Evolutionary conservation across 2,329 filamentous ascomycete species (phyloP).

Genomic region (Ilyonectria destructans): DNA sequence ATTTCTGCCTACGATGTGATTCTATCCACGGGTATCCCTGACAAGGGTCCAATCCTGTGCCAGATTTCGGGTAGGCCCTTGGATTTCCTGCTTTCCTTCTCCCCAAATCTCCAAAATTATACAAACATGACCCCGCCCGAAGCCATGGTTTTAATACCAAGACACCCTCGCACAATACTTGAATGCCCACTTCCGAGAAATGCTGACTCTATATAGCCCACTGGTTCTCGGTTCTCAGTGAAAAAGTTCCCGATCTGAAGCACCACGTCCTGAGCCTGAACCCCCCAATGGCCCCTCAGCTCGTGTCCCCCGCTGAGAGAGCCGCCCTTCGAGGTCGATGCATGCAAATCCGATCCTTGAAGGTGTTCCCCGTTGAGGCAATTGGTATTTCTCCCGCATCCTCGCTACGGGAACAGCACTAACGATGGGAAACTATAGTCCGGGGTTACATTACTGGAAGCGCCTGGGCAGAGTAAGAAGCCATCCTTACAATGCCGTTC

Average conservation of each 20-base stretch:
- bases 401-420: constrained; percentile 10
- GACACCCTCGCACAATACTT: background rate
- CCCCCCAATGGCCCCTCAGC: constrained; percentile 52
- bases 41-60: constrained; percentile 70
- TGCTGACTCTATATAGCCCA: constrained; percentile 53
- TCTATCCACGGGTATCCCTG: constrained; percentile 77
- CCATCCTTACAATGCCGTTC: background rate
- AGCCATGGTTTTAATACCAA: background rate
- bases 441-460: constrained; percentile 91
- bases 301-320: constrained; percentile 61
- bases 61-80: constrained; percentile 52
- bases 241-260: constrained; percentile 64
- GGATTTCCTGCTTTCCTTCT: background rate
- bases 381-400: constrained; percentile 36
- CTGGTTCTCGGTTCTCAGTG: constrained; percentile 68
- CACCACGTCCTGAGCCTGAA: constrained; percentile 68
- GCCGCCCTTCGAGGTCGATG: constrained; percentile 74
- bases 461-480: constrained; percentile 78
- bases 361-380: constrained; percentile 77
- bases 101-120: background rate
- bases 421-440: constrained; percentile 62
- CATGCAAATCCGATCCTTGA: constrained; percentile 84
- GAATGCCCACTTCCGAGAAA: background rate
- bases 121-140: background rate
- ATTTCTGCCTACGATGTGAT: constrained; percentile 97